Percentiles rank a stretch among this genome's conserved stretches.
Evolutionary conservation across 345 rosid genomes (phyloP).

Genomic region (Moringa oleifera): DNA sequence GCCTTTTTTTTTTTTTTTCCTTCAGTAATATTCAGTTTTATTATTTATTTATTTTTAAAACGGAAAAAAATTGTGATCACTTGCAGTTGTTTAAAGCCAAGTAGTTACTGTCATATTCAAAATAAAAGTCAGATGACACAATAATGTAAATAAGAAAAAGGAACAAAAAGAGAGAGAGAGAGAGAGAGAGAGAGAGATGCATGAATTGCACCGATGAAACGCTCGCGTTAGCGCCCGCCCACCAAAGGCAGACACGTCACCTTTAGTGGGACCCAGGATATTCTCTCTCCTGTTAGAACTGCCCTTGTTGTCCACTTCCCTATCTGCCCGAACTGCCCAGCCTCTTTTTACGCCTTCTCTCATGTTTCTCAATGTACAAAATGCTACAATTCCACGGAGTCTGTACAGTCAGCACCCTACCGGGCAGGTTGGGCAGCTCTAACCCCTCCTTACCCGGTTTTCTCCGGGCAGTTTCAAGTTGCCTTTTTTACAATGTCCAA

Average conservation of each 20-base stretch:
- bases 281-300: slow-evolving; percentile 13
- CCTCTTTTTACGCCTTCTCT: not conserved
- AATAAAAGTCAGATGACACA: too few species aligned
- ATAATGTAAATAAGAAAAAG: not conserved
- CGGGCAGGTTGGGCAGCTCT: slow-evolving; percentile 14
- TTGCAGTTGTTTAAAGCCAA: too few species aligned
- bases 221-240: slow-evolving; percentile 21
- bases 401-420: slow-evolving; percentile 1
- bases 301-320: slow-evolving; percentile 9
- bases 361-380: not conserved
- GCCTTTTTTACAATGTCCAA: slow-evolving; percentile 19
- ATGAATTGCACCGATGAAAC: not conserved
- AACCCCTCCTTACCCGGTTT: slow-evolving; percentile 12
- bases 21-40: too few species aligned
- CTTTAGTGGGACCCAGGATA: slow-evolving; percentile 21
- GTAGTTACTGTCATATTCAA: too few species aligned
- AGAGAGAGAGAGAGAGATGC: not conserved
- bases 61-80: too few species aligned
- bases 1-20: too few species aligned
- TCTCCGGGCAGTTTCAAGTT: not conserved
- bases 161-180: not conserved
- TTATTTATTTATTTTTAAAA: too few species aligned
- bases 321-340: slow-evolving; percentile 26
- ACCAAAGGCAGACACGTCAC: slow-evolving; percentile 31
- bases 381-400: not conserved